phyloP scores from a whole-genome alignment of 2,329 filamentous ascomycete species.

The Rhynchosporium agropyri region DNA sequence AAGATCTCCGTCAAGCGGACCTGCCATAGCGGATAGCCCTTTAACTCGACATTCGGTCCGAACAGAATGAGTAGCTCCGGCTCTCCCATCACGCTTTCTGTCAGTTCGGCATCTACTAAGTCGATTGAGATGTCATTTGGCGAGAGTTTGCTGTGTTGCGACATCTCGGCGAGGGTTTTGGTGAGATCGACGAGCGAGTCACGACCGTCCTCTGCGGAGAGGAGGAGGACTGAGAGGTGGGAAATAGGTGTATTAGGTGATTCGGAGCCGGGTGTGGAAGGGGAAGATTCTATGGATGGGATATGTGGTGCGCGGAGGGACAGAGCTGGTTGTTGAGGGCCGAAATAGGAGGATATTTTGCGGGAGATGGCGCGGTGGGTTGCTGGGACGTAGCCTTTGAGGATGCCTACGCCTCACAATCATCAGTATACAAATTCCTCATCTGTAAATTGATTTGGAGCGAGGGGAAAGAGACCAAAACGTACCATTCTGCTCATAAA shows the following conservation, averaged over 20 bases:
- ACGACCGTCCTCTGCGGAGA: slow-evolving; percentile 86
- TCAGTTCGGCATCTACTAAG: slow-evolving; percentile 86
- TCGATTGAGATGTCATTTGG: slow-evolving; percentile 82
- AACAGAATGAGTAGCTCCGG: slow-evolving; percentile 91
- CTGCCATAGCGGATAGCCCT: slow-evolving; percentile 97
- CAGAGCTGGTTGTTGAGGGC: slow-evolving; percentile 70
- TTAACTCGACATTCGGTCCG: slow-evolving; percentile 77
- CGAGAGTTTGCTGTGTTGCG: slow-evolving; percentile 81
- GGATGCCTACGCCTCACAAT: slow-evolving; percentile 60
- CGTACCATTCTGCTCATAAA: slow-evolving; percentile 90
- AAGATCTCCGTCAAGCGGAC: slow-evolving; percentile 94
- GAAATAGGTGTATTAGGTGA: slow-evolving; percentile 43
- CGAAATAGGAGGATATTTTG: slow-evolving; percentile 88
- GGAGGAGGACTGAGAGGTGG: slow-evolving; percentile 67
- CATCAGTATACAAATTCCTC: too few relatives aligned
- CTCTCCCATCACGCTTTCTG: slow-evolving; percentile 77
- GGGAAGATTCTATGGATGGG: slow-evolving; percentile 56
- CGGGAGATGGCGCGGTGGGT: slow-evolving; percentile 77
- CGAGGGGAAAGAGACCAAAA: slow-evolving; percentile 6
- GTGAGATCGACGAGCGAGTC: slow-evolving; percentile 96
- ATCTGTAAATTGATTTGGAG: background rate
- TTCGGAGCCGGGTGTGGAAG: slow-evolving; percentile 49
- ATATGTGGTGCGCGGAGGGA: slow-evolving; percentile 73
- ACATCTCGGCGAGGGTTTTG: slow-evolving; percentile 92
- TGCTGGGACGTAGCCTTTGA: slow-evolving; percentile 88